Base-by-base conservation (phyloP, 345 rosid genomes). In the Citrus glauca region DNA sequence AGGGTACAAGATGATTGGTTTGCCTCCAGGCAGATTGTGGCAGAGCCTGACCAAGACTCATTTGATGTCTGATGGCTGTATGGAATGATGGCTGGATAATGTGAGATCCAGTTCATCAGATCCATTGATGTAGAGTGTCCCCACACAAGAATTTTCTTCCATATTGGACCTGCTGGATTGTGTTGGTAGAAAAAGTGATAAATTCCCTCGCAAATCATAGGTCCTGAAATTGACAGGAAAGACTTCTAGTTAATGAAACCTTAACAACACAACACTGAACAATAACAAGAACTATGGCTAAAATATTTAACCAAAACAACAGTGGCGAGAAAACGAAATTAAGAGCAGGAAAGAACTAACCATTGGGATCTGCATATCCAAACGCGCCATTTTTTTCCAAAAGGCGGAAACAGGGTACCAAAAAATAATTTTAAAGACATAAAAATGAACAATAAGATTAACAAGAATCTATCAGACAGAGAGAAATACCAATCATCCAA, bases 41-140 rank as follows among this genome's bases (percentile, higher is more conserved):
- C 80, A 2, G 97, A 93, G 30, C 97, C 97, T 9, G 95, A 91
- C 93, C 94, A 94, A 94, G 70, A 90, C 80, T 10, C 98, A 95
- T 10, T 88, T 87, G 76, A 85, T 80, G 69, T 94, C 98, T 14
- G 74, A 84, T 1, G 78, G 35, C 35, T 33, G 35, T 33, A 33
- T 33, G 35, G 35, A 33, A 33, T 33, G 35, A 33, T 33, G 6
- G 92, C 94, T 0, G 74, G 79, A 32, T 75, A 71, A n/a, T 86
- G 96, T 38, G 94, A 89, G 62, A 42, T 73, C 96, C 97, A 94
- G 78, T 90, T 90, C 2, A 91, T 80, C 32, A 92, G 87, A 37
- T 94, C 97, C 40, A 71, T 83, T 20, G 97, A 94, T 53, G 94
- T 91, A 8, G 98, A 90, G 70, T 94, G 98, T 61, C 37, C 87